These are phyloP conservation scores for Coemansia sp. DNA, from an alignment of 192 early-diverging fungal species.

Conservation along the genomic window DNA sequence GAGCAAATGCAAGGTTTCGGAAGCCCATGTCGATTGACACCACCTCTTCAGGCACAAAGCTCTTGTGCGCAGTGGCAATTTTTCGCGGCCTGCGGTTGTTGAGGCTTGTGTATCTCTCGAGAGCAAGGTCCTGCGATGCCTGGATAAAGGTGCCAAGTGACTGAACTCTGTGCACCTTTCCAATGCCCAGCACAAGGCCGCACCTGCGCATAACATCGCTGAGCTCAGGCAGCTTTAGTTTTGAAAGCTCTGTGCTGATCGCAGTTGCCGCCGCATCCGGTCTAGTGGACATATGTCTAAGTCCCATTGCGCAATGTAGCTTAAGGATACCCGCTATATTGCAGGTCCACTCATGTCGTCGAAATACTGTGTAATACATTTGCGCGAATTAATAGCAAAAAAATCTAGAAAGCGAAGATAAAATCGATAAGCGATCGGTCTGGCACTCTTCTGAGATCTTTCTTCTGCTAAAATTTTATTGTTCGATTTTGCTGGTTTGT, in stretches of 20 bases:
- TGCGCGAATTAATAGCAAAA: not conserved
- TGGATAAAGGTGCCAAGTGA: constrained; percentile 37
- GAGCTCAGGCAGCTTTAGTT: constrained; percentile 35
- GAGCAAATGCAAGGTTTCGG: constrained; percentile 52
- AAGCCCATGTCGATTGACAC: constrained; percentile 58
- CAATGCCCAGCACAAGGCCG: constrained; percentile 37
- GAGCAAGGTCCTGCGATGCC: constrained; percentile 31
- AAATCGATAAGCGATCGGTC: not conserved
- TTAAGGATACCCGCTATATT: not conserved
- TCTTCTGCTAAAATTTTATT: not conserved
- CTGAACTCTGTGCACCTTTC: constrained; percentile 32
- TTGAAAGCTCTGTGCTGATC: constrained; percentile 15
- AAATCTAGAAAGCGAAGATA: not conserved
- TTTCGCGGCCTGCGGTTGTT: constrained; percentile 9
- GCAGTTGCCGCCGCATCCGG: not conserved
- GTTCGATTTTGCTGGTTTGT: not conserved
- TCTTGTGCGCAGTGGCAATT: constrained; percentile 10
- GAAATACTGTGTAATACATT: not conserved
- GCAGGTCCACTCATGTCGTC: not conserved
- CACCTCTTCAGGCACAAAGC: constrained; percentile 37
- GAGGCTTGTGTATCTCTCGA: constrained; percentile 17
- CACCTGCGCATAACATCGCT: constrained; percentile 36
- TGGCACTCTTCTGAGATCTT: not conserved
- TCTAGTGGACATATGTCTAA: not conserved
- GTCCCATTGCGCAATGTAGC: not conserved